Conservation (phyloP, 208 protist genomes). For the Trypanosoma boissoni region DNA sequence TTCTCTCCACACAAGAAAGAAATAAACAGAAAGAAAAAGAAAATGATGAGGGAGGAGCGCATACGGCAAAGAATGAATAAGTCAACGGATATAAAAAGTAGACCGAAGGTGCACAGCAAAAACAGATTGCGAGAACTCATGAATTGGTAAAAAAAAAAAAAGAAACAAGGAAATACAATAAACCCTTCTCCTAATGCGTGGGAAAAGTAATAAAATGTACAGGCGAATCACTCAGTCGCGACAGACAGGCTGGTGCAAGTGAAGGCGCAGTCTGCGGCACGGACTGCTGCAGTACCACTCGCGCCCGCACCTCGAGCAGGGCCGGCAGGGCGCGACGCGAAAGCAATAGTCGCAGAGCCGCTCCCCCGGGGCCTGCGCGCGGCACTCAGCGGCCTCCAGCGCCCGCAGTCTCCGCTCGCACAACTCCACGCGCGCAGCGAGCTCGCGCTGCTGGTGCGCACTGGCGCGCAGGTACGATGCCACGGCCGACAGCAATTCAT, state of each 20-base stretch:
- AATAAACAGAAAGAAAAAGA: slow-evolving; percentile 3
- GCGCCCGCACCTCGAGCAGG: slow-evolving; percentile 41
- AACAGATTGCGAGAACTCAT: neutral
- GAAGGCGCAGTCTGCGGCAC: slow-evolving; percentile 47
- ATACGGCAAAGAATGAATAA: neutral
- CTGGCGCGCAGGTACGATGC: neutral
- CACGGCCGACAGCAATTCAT: neutral
- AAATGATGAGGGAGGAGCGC: neutral
- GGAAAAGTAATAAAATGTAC: neutral
- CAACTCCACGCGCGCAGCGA: slow-evolving; percentile 3
- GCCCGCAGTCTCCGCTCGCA: slow-evolving; percentile 9
- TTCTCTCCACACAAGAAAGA: too few species aligned
- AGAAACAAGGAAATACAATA: neutral
- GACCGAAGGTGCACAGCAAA: neutral
- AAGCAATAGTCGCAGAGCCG: slow-evolving; percentile 75
- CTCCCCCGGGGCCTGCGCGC: neutral
- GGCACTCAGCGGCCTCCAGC: neutral
- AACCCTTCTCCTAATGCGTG: too few species aligned
- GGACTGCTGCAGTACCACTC: slow-evolving; percentile 77
- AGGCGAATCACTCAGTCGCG: neutral
- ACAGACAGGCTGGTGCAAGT: slow-evolving; percentile 44
- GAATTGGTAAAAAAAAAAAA: neutral
- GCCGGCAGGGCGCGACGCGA: slow-evolving; percentile 30
- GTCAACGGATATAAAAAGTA: slow-evolving; percentile 1
- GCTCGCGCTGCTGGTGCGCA: slow-evolving; percentile 6